phyloP scores from a whole-genome alignment of 1,284 basidiomycete genomes.

The Schizopora paradoxa region DNA sequence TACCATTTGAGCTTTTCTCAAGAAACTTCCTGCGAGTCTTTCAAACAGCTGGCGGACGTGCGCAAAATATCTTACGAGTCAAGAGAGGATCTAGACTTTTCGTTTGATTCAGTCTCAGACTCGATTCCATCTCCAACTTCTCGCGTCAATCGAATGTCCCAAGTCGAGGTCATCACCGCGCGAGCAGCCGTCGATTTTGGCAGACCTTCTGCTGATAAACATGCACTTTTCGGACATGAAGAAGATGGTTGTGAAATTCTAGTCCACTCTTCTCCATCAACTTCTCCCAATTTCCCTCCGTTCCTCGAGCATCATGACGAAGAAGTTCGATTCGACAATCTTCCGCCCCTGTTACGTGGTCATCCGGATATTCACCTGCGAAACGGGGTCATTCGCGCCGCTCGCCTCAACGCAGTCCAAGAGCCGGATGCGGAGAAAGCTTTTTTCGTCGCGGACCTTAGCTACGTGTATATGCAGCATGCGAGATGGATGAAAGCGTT shows the following conservation, averaged over 20 bases:
- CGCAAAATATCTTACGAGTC: too few relatives aligned
- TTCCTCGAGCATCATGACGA: slow-evolving; percentile 31
- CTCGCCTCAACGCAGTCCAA: slow-evolving; percentile 42
- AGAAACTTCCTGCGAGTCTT: too few relatives aligned
- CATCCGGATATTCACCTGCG: slow-evolving; percentile 69
- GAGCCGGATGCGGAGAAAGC: slow-evolving; percentile 83
- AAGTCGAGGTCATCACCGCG: slow-evolving; percentile 50
- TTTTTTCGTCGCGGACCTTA: slow-evolving; percentile 94
- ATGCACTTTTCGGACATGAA: slow-evolving; percentile 8
- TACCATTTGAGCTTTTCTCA: too few relatives aligned
- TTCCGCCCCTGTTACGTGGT: slow-evolving; percentile 63
- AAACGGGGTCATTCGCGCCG: slow-evolving; percentile 64
- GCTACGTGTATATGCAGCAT: slow-evolving; percentile 84
- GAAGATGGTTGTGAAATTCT: slow-evolving; percentile 16
- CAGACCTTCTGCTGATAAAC: slow-evolving; percentile 25
- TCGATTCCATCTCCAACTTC: slow-evolving; percentile 19
- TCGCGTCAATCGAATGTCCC: slow-evolving; percentile 44
- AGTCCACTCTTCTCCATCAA: slow-evolving; percentile 14
- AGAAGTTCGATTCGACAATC: slow-evolving; percentile 48
- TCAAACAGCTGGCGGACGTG: too few relatives aligned
- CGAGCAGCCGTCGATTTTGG: slow-evolving; percentile 44
- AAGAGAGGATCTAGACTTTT: too few relatives aligned
- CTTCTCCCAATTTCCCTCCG: slow-evolving; percentile 20
- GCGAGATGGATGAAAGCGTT: slow-evolving; percentile 79
- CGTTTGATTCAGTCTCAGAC: slow-evolving; percentile 17